Base-by-base conservation (phyloP, 192 early-diverging fungal genomes). In the Lunasporangiospora selenospora region DNA sequence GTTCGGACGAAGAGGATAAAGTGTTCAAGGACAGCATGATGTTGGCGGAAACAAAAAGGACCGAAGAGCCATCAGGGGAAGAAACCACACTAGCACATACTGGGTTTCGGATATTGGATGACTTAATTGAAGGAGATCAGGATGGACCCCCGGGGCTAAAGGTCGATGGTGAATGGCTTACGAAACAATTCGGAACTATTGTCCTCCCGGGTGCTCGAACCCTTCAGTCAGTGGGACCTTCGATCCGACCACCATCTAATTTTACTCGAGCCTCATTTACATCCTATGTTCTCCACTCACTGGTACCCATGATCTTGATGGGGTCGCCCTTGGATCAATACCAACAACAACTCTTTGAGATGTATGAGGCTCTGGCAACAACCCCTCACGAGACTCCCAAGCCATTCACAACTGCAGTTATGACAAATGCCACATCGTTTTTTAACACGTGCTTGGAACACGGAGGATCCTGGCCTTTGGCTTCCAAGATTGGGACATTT, bases 391-490 rank as follows among this genome's bases (percentile, higher is more conserved):
- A 44, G 16, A 13, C 19, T 2, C 52, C 70, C 24, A 71, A 76
- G 30, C 59, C 76, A 2, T 75, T 70, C 41, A 65, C 79, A n/a
- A 75, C 62, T 7, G 58, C 59, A 15, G 49, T 76, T 13, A 75
- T 76, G 69, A 62, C 80, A 8, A 47, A 67, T 6, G 52, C 67
- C 0, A 80, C 82, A 1, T 60, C 62, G 38, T 60, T 64, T 29
- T 77, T 83, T 42, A 67, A 78, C 60, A 61, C 75, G n/a, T 45
- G 52, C 42, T 55, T 83, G 10, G 76, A 83, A 27, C 52, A 51
- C 39, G 43, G 60, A 51, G 43, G 60, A 51, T 58, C 63, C 26
- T 81, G 75, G 73, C 23, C 41, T n/a, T 31, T 76, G 30, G 67
- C 79, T 6, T 62, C 65, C 53, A 76, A 53, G 58, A 64, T 84